phyloP scores from a whole-genome alignment of 768 basidiomycete genomes.

The Pulveroboletus sp. region DNA sequence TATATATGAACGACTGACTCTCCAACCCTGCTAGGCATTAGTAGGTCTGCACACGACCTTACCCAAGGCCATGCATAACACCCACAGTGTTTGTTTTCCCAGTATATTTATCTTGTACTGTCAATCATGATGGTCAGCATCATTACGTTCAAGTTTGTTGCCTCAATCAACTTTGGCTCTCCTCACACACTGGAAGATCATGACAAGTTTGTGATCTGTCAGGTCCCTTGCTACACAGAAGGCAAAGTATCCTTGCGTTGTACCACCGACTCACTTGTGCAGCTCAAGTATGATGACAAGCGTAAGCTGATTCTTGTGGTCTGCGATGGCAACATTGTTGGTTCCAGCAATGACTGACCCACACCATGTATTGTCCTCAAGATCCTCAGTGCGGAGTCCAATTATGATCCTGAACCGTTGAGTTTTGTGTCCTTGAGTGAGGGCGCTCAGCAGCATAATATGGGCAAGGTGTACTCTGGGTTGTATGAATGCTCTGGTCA shows the following conservation, averaged over 20 bases:
- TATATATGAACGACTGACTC: no score
- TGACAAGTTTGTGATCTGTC: no score
- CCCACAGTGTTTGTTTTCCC: no score
- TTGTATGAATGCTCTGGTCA: no score
- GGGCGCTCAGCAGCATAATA: constrained; percentile 94
- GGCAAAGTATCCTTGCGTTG: constrained; percentile 79
- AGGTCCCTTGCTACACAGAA: constrained; percentile 99
- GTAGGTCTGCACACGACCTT: no score
- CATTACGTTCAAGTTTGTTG: constrained; percentile 95
- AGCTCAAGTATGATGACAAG: constrained; percentile 97
- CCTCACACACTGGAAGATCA: constrained; percentile 87
- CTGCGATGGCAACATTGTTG: no score
- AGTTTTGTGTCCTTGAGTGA: constrained; percentile 93
- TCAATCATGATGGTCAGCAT: constrained; percentile 92
- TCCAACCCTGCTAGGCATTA: no score
- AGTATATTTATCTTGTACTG: constrained; percentile 85
- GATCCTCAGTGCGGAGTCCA: constrained; percentile 96
- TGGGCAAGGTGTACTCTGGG: no score
- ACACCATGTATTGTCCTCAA: constrained; percentile 96
- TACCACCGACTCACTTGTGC: constrained; percentile 92
- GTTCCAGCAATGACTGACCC: constrained; percentile 93
- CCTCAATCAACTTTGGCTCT: constrained; percentile 80
- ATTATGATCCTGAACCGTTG: no score
- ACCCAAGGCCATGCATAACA: no score
- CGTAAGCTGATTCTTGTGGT: no score